Base-by-base conservation (phyloP, 495 filamentous ascomycete species). In the Penicillium angulare region DNA sequence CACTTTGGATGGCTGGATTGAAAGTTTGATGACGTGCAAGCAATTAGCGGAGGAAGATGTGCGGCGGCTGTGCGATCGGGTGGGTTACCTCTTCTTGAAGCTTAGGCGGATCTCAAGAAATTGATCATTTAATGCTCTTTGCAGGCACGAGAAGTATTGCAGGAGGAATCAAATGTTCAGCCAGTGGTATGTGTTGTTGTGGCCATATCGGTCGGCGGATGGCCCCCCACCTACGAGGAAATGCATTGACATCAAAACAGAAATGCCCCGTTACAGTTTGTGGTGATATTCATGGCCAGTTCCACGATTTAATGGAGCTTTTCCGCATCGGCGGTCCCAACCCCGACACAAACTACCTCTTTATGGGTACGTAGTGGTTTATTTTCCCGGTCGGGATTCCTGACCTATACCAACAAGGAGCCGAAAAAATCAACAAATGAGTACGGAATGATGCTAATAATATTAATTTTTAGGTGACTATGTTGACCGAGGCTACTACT, bases 131-230 rank as follows among this genome's bases (percentile, higher is more conserved):
- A 50, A 26, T 44, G 26, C 49, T 32, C 15, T 23, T 47, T 52
- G 5, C 43, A 97, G 92, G 93, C 95, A 53, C 80, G 92, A 73
- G 95, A 97, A 66, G 92, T 98, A 41, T 80, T 98, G 54, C 90
- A 96, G 71, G 90, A 95, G 18, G 93, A 98, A 73, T 96, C 90
- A 39, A 98, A 98, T 64, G 93, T 98, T 52, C 93, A 98, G 75
- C 93, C 95, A 64, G 93, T 98, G 69, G 92, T 97, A 88, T 71
- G 91, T 80, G 20, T 53, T 34, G n/a, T n/a, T n/a, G n/a, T n/a
- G n/a, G n/a, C n/a, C n/a, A n/a, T n/a, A n/a, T n/a, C n/a, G n/a
- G n/a, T n/a, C n/a, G n/a, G n/a, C n/a, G n/a, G n/a, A n/a, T n/a
- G n/a, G n/a, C n/a, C n/a, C n/a, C n/a, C n/a, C n/a, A n/a, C n/a